Evolutionary conservation across 768 basidiomycete genomes (phyloP), one percentile per base, ranked within the genome.

Genomic region (Psilocybe subaeruginosa): DNA sequence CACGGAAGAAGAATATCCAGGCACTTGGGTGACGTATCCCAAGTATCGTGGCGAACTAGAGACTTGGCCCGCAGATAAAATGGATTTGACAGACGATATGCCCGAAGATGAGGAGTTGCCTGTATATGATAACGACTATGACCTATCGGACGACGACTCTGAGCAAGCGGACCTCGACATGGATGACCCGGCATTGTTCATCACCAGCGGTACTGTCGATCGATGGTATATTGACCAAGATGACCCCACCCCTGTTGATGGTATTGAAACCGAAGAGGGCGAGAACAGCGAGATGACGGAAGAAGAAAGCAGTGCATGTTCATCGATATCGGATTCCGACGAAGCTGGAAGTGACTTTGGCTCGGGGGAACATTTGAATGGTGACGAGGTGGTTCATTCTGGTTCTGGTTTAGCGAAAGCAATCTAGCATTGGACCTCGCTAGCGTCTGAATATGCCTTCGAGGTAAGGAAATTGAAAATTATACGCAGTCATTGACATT

Each of bases 11-110:
- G 74, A 74, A 55, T 51, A 41, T 11, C 68, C 69, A 1, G 72
- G 72, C 1, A 65, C 71, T n/a, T 76, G 77, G 76, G 70, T 74
- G 8, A 75, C 76, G 9, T 65, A 69, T 29, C 60, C 66, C 9
- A 46, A 41, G 12, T 39, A 5, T 11, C 27, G 41, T 14, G 9
- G 17, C 19, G 30, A 39, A 17, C 11, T 47, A 14, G 6, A 41
- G 12, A 46, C 2, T 0, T 48, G 31, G 29, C 45, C 6, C 14
- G 9, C 27, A 14, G 39, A 37, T 30, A 8, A 2, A 35, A 56
- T 23, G 6, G 41, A 43, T n/a, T 11, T 12, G 7, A 43, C 14
- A 5, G 11, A 43, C n/a, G 14, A 12, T 12, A 4, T 9, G 5
- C 33, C 46, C 3, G 52, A 58, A 27, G 51, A 43, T 30, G 17